Evolutionary conservation across 2,329 filamentous ascomycete genomes (phyloP), one percentile per base, ranked within the genome.

Genomic region (Didymella pomorum): DNA sequence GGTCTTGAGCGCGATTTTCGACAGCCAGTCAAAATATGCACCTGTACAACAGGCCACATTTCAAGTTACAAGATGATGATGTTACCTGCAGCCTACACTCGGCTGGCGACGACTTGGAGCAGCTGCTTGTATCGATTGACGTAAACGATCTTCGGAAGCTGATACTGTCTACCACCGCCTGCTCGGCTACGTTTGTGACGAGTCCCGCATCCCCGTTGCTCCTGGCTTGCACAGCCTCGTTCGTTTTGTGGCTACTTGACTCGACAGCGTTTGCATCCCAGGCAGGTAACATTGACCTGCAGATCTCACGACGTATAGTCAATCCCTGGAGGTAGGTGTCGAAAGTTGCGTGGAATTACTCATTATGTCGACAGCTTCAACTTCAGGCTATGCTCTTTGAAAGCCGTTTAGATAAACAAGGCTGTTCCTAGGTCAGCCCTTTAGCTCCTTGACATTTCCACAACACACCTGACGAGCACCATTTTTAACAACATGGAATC

Each of bases 1-100:
- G 20, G 44, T 18, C 31, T 29, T 58, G 56, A 58, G 56, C 56
- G 56, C 56, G 50, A 58, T 58, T 58, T 58, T 46, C 26, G 2
- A 54, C n/a, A 58, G 33, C 56, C 56, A 58, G 31, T 58, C 39
- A 51, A 18, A 37, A 25, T 31, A 49, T 21, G 28, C 45, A 46
- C 44, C 29, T 46, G 29, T 31, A 26, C 2, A 33, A 39, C 16
- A 54, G 20, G 39, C 41, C 26, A 35, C 45, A 33, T 46, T 45
- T 25, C 37, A 37, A 7, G 28, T 39, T 49, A 28, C 37, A 26
- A 31, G 25, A n/a, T 18, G 21, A 11, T 16, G 21, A n/a, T 39
- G 18, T 28, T 35, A 20, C 23, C 45, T 58, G 50, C 46, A 58
- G 31, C 23, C 18, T 42, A 23, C 21, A 25, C 20, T 28, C 18